Conservation (phyloP, 1,284 basidiomycete genomes). For the Sporisorium graminicola region DNA sequence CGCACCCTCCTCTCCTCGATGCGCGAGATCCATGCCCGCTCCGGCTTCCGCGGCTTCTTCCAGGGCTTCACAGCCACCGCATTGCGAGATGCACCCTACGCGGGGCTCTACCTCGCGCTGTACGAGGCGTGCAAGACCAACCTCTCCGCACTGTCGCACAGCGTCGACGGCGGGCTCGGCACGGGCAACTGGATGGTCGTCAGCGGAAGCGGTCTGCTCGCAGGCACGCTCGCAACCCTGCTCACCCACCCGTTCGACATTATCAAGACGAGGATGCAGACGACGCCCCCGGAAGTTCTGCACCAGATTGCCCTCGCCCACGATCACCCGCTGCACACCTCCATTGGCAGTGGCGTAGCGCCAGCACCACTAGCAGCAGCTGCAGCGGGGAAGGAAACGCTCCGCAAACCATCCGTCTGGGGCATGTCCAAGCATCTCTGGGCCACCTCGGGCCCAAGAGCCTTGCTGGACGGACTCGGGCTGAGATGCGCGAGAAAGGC, state of each 20-base stretch:
- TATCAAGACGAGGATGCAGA: conserved; percentile 68
- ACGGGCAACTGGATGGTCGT: conserved; percentile 61
- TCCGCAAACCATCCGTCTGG: conserved; percentile 24
- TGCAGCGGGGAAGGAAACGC: neutral
- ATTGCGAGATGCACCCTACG: conserved; percentile 93
- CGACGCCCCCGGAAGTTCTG: conserved; percentile 41
- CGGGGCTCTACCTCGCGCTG: conserved; percentile 89
- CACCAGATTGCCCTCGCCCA: conserved; percentile 17
- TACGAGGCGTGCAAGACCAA: conserved; percentile 75
- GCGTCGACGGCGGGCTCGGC: conserved; percentile 18
- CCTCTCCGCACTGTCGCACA: conserved; percentile 31
- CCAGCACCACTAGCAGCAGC: too few relatives aligned
- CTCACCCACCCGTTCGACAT: conserved; percentile 69
- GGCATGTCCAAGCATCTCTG: conserved; percentile 51
- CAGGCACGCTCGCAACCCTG: conserved; percentile 64
- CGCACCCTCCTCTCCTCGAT: conserved; percentile 57
- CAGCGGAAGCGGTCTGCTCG: conserved; percentile 53
- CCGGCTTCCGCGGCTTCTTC: conserved; percentile 84
- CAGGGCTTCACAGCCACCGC: conserved; percentile 91
- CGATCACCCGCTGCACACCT: neutral
- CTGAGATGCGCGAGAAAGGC: conserved; percentile 66
- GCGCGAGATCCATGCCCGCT: conserved; percentile 74
- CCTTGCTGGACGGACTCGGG: conserved; percentile 64
- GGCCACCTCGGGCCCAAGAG: conserved; percentile 37
- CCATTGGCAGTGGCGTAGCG: too few relatives aligned